phyloP scores from a whole-genome alignment of 176 grass and related monocot genomes.

The Bonia amplexicaulis region DNA sequence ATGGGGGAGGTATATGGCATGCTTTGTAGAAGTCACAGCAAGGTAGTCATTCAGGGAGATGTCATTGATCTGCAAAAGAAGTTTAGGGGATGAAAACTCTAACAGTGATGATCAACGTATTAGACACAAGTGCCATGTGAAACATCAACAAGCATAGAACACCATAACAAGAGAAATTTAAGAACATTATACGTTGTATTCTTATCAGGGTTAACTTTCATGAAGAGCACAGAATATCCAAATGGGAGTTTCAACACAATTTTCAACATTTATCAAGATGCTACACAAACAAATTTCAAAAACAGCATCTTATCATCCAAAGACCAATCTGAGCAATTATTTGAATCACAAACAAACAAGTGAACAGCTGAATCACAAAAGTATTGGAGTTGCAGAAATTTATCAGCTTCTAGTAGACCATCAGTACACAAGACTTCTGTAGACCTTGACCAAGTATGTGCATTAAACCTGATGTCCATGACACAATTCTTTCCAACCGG shows the following conservation, averaged over 20 bases:
- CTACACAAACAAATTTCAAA: background rate
- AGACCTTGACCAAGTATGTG: too few species aligned
- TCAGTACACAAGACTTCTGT: background rate
- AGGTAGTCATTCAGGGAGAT: constrained; percentile 61
- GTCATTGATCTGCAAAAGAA: constrained; percentile 45
- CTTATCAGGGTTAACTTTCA: background rate
- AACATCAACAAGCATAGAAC: background rate
- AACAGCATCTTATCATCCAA: background rate
- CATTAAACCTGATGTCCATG: background rate
- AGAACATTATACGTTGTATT: background rate
- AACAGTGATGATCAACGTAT: background rate
- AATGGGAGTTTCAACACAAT: background rate
- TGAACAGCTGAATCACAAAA: background rate
- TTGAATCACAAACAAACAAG: background rate
- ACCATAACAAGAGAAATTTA: background rate
- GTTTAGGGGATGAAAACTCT: background rate
- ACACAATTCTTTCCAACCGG: background rate
- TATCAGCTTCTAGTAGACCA: background rate
- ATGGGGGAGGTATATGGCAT: constrained; percentile 53
- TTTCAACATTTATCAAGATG: background rate
- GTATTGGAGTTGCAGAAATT: background rate
- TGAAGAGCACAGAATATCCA: background rate
- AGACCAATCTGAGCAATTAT: background rate
- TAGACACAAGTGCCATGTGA: background rate
- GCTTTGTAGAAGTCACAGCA: constrained; percentile 40